Evolutionary conservation across 1,284 basidiomycete species (phyloP), one percentile per base, ranked within the genome.

Genomic region (Fomitopsis betulina): DNA sequence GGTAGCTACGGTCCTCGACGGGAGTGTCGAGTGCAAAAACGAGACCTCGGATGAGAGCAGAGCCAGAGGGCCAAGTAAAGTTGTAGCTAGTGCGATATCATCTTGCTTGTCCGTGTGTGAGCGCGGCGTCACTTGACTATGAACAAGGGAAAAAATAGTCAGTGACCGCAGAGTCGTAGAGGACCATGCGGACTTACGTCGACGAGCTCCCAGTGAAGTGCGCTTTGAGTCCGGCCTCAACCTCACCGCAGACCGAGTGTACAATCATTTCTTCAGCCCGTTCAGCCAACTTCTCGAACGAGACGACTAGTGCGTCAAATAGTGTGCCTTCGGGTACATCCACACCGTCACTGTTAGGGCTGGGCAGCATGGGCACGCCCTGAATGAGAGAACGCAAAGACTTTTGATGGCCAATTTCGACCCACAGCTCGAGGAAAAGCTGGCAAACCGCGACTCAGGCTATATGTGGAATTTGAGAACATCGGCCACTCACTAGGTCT

Each of bases 371-470:
- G 1, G 78, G 62, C 38, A 77, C 79, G 15, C 74, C 75, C 61
- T 80, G 74, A 2, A 78, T 80, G 60, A 76, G 77, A 40, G 75
- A 73, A 33, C 85, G 82, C n/a, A 90, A 74, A 30, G 76, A 74
- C 2, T 80, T 75, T 42, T 79, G 77, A 50, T 73, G 78, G 63
- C 83, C 81, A 63, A 96, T 88, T 65, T 94, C 91, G 5, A 84
- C 76, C 84, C 89, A 93, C 43, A 97, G 74, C 70, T 94, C 91
- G 10, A 96, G 75, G 77, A 96, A 96, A 74, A 94, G 94, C 92
- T 96, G 66, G 13, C 43, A 32, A n/a, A 33, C 8, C 15, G 42
- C n/a, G 12, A 54, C 17, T n/a, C 54, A 23, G 17, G 15, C 50
- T 1, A 51, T 13, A 13, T 43, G 12, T 55, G 27, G 30, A 27